Evolutionary conservation across 2,329 filamentous ascomycete genomes (phyloP), one percentile per base, ranked within the genome.

Genomic region (Orbilia quercus): DNA sequence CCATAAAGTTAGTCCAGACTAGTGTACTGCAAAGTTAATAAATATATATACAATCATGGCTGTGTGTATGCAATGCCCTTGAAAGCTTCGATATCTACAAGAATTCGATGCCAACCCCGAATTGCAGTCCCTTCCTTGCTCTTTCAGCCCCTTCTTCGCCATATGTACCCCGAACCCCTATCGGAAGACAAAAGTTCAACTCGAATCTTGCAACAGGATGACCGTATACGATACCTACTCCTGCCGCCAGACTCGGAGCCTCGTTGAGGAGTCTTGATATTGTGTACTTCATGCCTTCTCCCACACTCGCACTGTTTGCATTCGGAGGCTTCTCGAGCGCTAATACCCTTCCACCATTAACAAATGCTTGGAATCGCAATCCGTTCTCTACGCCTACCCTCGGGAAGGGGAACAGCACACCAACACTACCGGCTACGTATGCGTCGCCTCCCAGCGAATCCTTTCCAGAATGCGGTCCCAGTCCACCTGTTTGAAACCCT

Each of bases 91-190:
- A 20, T 60, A 48, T 74, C 66, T 90, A 98, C 85, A 98, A 82
- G 80, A 99, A 97, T 82, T 91, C 96, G 79, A 99, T 92, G 54
- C 95, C 95, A 42, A 99, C 91, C n/a, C 95, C 95, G 78, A 99
- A 89, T 80, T 95, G 92, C 75, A 99, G 80, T 0, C 95, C 95
- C 82, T 99, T 99, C 63, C 94, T 87, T 14, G 88, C 89, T 77
- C 95, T 89, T 82, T 99, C 95, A 36, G 92, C 92, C 86, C 89
- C 69, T 95, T 86, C 78, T 92, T 81, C 16, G 94, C 89, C 67
- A 54, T 72, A 72, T 36, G 53, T 48, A 12, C 67, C 67, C 45
- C 67, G 53, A 16, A 65, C 59, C 11, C 44, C 67, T 70, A 99
- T 80, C 0, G 95, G 95, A 76, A 99, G 81, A 77, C 91, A 92